These are phyloP conservation scores for Nicotiana knightiana DNA, from an alignment of 257 asterid genomes.

Conservation along the genomic window DNA sequence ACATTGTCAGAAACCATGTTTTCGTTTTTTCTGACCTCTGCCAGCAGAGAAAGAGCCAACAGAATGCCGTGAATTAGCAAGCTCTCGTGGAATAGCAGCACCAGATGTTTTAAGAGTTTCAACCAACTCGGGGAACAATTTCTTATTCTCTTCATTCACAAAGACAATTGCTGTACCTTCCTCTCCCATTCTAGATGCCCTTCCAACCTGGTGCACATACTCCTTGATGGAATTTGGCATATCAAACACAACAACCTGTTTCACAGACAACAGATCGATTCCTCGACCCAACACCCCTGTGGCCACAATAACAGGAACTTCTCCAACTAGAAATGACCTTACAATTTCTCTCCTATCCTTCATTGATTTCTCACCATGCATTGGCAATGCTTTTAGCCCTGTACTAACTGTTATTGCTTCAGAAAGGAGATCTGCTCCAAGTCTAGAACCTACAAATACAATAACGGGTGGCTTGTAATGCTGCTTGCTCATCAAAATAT, in stretches of 20 bases:
- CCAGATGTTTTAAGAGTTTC: constrained; percentile 60
- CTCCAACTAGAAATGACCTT: constrained; percentile 74
- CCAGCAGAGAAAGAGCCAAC: constrained; percentile 28
- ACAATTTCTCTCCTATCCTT: constrained; percentile 79
- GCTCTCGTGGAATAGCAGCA: constrained; percentile 73
- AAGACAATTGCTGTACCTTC: constrained; percentile 66
- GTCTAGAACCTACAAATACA: constrained; percentile 81
- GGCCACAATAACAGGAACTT: constrained; percentile 62
- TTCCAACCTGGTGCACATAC: constrained; percentile 88
- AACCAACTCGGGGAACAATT: constrained; percentile 59
- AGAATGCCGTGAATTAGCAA: constrained; percentile 48
- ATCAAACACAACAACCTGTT: constrained; percentile 87
- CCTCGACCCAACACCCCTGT: constrained; percentile 95
- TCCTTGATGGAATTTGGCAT: constrained; percentile 85
- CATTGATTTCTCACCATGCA: constrained; percentile 89
- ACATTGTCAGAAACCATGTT: constrained; percentile 32
- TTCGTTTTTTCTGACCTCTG: constrained; percentile 57
- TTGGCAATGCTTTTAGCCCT: constrained; percentile 63
- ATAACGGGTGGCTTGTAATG: constrained; percentile 88
- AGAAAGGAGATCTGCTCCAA: constrained; percentile 87
- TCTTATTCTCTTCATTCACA: constrained; percentile 80
- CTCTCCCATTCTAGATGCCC: constrained; percentile 92
- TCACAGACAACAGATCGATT: constrained; percentile 63
- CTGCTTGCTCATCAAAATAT: constrained; percentile 67
- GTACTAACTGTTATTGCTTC: constrained; percentile 63